Evolutionary conservation across 2,329 filamentous ascomycete species (phyloP), one percentile per base, ranked within the genome.

Genomic region (Alternaria tenuissima): DNA sequence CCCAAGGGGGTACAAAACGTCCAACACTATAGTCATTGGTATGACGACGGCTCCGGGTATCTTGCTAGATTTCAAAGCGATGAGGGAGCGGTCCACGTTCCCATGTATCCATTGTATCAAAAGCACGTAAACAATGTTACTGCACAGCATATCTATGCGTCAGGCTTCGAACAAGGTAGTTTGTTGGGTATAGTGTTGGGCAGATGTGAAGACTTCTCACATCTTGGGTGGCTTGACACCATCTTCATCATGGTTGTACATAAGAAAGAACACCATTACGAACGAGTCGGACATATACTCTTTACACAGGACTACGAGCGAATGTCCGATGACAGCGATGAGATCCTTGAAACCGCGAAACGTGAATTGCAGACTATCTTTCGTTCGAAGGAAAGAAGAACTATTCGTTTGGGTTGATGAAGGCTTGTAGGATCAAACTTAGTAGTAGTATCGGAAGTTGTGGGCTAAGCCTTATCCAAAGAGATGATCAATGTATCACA

Each of bases 401-500:
- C 26, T 20, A 22, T 47, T 32, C 43, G 43, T 1, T 47, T 47
- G 11, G 43, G 26, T 4, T 47, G 9, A 32, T 2, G 5, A 4
- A 9, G 32, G 26, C 43, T 47, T 47, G 18, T 11, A 12, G 1
- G 3, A 8, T 14, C 5, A 16, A 7, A 7, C 2, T 16, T 30
- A 1, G 0, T 12, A 7, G 3, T 4, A 20, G 3, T 7, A 7
- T 14, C 0, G 3, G 7, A 20, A 4, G 1, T 7, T 22, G 12
- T 1, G 32, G 2, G 32, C 32, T 14, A 20, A 20, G 18, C 2
- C 18, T 20, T 20, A 20, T 20, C 18, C 18, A 20, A 20, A 20
- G 18, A 20, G 18, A 20, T 20, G 18, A 20, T 34, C 11, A 34
- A 34, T 34, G 6, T 1, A 16, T 16, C 32, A 14, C 14, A 5